These are phyloP conservation scores for Luvunga scandens DNA, from an alignment of 345 rosid genomes.

Conservation along the genomic window DNA sequence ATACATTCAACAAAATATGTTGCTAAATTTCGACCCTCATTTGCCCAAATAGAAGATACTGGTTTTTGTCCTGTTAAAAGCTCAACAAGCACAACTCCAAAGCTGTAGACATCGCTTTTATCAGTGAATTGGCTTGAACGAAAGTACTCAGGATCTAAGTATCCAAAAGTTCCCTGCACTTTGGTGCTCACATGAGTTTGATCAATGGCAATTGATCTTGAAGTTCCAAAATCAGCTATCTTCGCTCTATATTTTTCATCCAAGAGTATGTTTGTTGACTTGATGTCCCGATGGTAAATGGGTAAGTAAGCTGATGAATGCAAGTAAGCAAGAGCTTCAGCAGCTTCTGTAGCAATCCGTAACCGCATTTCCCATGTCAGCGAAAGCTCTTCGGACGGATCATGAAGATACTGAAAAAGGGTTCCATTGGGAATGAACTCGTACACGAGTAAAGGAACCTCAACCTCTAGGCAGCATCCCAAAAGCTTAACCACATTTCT, in stretches of 20 bases:
- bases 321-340: slow-evolving; percentile 5
- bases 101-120: neutral
- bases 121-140: slow-evolving; percentile 2
- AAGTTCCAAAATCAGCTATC: slow-evolving; percentile 3
- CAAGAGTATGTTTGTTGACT: slow-evolving; percentile 7
- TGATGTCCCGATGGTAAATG: neutral
- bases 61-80: neutral
- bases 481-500: slow-evolving; percentile 15
- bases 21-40: neutral
- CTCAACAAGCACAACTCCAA: slow-evolving; percentile 12
- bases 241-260: slow-evolving; percentile 6
- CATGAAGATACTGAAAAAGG: neutral
- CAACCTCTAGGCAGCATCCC: neutral
- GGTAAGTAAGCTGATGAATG: neutral
- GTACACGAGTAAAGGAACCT: neutral
- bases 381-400: neutral
- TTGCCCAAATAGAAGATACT: neutral
- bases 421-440: slow-evolving; percentile 9
- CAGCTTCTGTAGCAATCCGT: slow-evolving; percentile 1
- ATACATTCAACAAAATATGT: neutral
- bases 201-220: neutral
- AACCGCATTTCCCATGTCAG: neutral
- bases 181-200: slow-evolving; percentile 9
- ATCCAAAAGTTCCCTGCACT: slow-evolving; percentile 6
- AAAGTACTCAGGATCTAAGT: slow-evolving; percentile 3